A percentile compares a stretch with the other conserved stretches of the same genome.
Evolutionary conservation across 129 eudicot species (phyloP).

Genomic region (Centaurea solstitialis): DNA sequence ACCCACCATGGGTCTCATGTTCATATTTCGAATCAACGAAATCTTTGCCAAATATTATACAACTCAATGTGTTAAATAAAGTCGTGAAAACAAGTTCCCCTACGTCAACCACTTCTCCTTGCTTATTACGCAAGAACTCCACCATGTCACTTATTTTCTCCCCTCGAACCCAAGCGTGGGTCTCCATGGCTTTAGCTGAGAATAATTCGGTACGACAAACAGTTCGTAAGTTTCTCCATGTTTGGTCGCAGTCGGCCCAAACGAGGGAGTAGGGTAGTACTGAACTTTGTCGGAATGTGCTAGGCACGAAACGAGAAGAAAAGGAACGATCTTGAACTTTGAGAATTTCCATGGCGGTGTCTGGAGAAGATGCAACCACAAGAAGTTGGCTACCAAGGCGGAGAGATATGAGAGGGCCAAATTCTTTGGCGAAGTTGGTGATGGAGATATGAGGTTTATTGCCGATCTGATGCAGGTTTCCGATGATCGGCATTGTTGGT

Average conservation of each 20-base stretch:
- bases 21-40: no score
- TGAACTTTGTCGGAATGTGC: not conserved
- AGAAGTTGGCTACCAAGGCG: conserved; percentile 22
- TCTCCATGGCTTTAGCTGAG: no score
- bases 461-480: not conserved
- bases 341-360: conserved; percentile 14
- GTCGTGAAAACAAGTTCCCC: no score
- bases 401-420: conserved; percentile 23
- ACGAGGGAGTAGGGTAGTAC: not conserved
- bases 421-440: conserved; percentile 3
- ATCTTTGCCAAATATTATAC: no score
- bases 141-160: no score
- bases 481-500: not conserved
- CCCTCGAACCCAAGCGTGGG: no score
- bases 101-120: no score
- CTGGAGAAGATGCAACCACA: not conserved
- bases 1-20: no score
- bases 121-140: no score
- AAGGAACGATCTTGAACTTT: conserved; percentile 19
- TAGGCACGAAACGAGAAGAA: not conserved
- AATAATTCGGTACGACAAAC: no score
- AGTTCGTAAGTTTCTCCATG: not conserved
- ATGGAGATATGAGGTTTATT: conserved; percentile 6
- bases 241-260: not conserved
- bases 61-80: no score